These are phyloP conservation scores for Exophiala lecanii-corni DNA, from an alignment of 2,329 filamentous ascomycete genomes.

Conservation along the genomic window DNA sequence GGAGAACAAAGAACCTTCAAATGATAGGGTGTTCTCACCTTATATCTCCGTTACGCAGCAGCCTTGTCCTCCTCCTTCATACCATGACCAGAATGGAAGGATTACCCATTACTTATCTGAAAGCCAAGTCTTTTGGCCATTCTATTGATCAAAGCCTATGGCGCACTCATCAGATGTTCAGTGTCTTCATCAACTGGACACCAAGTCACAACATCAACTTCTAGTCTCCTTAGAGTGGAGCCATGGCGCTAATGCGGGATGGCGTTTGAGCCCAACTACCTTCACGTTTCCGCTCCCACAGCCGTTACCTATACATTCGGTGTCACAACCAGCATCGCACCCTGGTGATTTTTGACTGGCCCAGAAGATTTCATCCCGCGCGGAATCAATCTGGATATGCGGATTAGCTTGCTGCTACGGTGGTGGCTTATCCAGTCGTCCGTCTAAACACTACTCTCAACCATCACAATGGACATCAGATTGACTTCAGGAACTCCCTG, in stretches of 20 bases:
- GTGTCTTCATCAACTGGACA: too few relatives aligned
- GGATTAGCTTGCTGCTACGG: conserved; percentile 20
- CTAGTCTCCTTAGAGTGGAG: conserved; percentile 7
- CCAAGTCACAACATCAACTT: conserved; percentile 14
- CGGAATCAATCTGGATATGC: conserved; percentile 11
- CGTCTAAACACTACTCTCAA: conserved; percentile 8
- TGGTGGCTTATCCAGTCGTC: conserved; percentile 5
- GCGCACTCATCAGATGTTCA: too few relatives aligned
- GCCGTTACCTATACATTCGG: conserved; percentile 17
- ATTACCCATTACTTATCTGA: too few relatives aligned
- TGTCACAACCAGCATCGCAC: conserved; percentile 15
- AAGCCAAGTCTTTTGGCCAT: too few relatives aligned
- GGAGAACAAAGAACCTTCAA: too few relatives aligned
- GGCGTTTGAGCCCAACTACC: conserved; percentile 19
- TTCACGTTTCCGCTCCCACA: conserved; percentile 16
- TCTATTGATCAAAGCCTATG: too few relatives aligned
- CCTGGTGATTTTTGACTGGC: conserved; percentile 14
- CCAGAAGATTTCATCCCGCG: conserved; percentile 8
- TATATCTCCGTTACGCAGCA: background rate
- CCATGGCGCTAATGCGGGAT: conserved; percentile 19
- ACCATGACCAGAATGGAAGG: too few relatives aligned
- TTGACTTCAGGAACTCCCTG: conserved; percentile 22
- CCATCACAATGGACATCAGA: conserved; percentile 10
- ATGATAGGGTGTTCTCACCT: too few relatives aligned
- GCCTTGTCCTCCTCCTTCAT: background rate